These are phyloP conservation scores for Gynochthodes officinalis DNA, from an alignment of 257 asterid species.

Conservation along the genomic window DNA sequence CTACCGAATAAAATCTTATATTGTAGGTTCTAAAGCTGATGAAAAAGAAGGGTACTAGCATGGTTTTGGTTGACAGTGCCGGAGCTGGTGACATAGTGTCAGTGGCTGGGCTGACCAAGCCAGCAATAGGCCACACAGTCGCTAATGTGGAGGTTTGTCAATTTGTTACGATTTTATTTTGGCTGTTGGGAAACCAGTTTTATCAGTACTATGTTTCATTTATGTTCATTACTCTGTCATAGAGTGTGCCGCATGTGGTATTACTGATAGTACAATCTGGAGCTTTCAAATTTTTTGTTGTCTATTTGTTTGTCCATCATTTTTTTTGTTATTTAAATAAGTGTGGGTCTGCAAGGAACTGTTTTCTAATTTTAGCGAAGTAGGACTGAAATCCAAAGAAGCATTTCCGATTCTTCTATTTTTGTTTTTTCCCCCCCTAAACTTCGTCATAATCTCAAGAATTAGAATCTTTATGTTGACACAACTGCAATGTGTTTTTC, in stretches of 20 bases:
- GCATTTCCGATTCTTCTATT: not conserved
- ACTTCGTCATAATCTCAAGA: not conserved
- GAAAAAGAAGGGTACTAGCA: constrained; percentile 85
- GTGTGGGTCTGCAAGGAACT: not conserved
- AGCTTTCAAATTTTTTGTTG: not conserved
- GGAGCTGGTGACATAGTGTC: constrained; percentile 98
- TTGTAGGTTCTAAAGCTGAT: constrained; percentile 83
- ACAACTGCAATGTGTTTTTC: not conserved
- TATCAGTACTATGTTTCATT: too few species aligned
- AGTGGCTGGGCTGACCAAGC: constrained; percentile 83
- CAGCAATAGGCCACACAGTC: constrained; percentile 95
- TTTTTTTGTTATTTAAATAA: not conserved
- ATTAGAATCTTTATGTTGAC: not conserved
- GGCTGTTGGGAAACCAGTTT: not conserved
- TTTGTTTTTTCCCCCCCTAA: not conserved
- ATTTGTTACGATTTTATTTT: not conserved
- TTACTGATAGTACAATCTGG: not conserved
- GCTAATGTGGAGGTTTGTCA: constrained; percentile 70
- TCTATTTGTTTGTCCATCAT: not conserved
- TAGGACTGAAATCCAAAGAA: not conserved
- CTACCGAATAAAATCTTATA: not conserved
- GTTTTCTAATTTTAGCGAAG: not conserved
- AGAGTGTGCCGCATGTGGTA: not conserved
- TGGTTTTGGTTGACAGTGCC: constrained; percentile 73
- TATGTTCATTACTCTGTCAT: not conserved